A percentile compares a stretch with the other conserved stretches of the same genome.
phyloP scores from a whole-genome alignment of 768 basidiomycete genomes.

The Plicaturopsis crispa region DNA sequence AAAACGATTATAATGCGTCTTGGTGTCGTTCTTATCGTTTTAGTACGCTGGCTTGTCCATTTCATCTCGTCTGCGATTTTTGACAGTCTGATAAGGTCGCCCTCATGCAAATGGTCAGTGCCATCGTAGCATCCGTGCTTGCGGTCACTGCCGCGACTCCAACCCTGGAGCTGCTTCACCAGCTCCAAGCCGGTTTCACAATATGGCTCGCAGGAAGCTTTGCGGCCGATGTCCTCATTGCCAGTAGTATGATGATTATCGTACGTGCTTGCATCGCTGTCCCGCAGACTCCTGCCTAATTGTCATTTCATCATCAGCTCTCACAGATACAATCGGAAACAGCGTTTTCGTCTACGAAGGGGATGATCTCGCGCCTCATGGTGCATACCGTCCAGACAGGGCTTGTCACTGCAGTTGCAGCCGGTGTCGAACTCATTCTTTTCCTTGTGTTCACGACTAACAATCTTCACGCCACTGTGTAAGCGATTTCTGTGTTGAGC shows the following conservation, averaged over 20 bases:
- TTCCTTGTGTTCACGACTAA: conserved; percentile 11
- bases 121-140: conserved; percentile 4
- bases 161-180: no score
- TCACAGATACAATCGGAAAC: conserved; percentile 4
- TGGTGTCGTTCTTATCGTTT: no score
- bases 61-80: no score
- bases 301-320: no score
- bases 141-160: no score
- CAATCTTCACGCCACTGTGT: conserved; percentile 14
- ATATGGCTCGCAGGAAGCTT: conserved; percentile 19
- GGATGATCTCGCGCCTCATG: conserved; percentile 6
- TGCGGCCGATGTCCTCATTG: conserved; percentile 17
- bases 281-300: background rate
- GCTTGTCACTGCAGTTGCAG: conserved; percentile 12
- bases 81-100: no score
- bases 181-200: no score
- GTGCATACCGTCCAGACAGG: conserved; percentile 16
- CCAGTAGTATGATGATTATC: conserved; percentile 16
- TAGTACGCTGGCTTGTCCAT: no score
- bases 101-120: conserved; percentile 7
- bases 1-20: no score
- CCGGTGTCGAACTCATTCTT: conserved; percentile 12
- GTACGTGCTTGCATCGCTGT: conserved; percentile 8
- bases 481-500: conserved; percentile 1
- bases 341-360: conserved; percentile 7